Conservation (phyloP, 2,329 filamentous ascomycete genomes). For the Hysterium pulicare region DNA sequence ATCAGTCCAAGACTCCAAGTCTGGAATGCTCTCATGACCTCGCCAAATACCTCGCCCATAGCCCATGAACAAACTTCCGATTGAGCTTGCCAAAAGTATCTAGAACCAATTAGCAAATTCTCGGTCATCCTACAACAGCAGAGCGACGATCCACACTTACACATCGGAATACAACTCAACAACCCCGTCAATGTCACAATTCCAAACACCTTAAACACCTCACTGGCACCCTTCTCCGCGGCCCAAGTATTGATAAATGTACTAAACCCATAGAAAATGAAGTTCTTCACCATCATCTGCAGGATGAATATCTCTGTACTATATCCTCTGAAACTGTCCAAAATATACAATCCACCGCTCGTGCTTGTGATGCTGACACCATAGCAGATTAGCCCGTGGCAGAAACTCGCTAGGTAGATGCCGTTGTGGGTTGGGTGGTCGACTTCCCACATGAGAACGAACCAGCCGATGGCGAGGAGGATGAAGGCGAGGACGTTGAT, state of each 20-base stretch:
- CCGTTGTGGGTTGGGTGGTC: conserved; percentile 8
- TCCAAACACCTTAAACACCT: conserved; percentile 27
- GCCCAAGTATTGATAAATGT: conserved; percentile 32
- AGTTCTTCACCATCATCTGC: conserved; percentile 37
- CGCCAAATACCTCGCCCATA: conserved; percentile 12
- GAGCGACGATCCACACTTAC: conserved; percentile 21
- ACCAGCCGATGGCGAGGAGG: conserved; percentile 18
- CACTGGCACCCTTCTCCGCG: conserved; percentile 18
- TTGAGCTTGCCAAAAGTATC: conserved; percentile 19
- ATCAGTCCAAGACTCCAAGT: too few species aligned
- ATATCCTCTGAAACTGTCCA: conserved; percentile 30
- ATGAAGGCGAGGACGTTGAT: conserved; percentile 14
- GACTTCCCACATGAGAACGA: conserved; percentile 18
- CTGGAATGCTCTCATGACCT: too few species aligned
- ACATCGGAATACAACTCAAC: conserved; percentile 33
- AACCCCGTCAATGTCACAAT: conserved; percentile 27
- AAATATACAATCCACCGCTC: conserved; percentile 30
- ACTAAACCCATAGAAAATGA: conserved; percentile 33
- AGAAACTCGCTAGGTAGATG: conserved; percentile 15
- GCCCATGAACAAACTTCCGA: conserved; percentile 12
- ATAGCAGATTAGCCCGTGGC: conserved; percentile 18
- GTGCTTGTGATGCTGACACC: conserved; percentile 18
- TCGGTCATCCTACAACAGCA: background rate
- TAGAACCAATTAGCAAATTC: conserved; percentile 2
- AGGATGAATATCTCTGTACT: conserved; percentile 32